phyloP scores from a whole-genome alignment of 2,329 filamentous ascomycete species.

The Sarocladium kiliense region DNA sequence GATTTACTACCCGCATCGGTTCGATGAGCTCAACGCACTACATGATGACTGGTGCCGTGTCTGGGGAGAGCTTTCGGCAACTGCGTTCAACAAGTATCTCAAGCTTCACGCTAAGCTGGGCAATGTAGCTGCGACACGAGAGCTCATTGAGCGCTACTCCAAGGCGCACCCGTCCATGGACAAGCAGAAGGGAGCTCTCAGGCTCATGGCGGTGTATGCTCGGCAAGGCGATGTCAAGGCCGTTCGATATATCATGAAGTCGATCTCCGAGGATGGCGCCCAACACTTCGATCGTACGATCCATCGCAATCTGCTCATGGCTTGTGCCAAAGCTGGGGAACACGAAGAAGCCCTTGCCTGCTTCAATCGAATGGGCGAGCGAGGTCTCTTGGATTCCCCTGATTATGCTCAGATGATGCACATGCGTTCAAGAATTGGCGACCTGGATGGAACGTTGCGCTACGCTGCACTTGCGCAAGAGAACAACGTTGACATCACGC shows the following conservation, averaged over 20 bases:
- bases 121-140: constrained; percentile 38
- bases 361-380: constrained; percentile 55
- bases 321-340: neutral
- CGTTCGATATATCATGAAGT: constrained; percentile 28
- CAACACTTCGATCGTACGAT: neutral
- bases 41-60: constrained; percentile 43
- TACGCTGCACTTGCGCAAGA: constrained; percentile 59
- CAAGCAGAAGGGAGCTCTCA: constrained; percentile 17
- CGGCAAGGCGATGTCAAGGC: constrained; percentile 58
- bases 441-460: constrained; percentile 62
- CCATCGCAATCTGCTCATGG: neutral
- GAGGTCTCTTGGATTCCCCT: constrained; percentile 50
- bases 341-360: constrained; percentile 58
- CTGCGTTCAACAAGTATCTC: constrained; percentile 44
- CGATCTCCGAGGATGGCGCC: neutral
- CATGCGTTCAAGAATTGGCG: constrained; percentile 65
- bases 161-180: neutral
- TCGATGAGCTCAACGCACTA: constrained; percentile 38
- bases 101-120: constrained; percentile 43
- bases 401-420: constrained; percentile 72
- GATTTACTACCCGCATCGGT: constrained; percentile 31
- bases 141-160: constrained; percentile 29
- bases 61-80: constrained; percentile 33
- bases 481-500: constrained; percentile 42
- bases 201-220: constrained; percentile 67